Base-by-base conservation (phyloP, 2,329 filamentous ascomycete species). In the Daldinia sp. region DNA sequence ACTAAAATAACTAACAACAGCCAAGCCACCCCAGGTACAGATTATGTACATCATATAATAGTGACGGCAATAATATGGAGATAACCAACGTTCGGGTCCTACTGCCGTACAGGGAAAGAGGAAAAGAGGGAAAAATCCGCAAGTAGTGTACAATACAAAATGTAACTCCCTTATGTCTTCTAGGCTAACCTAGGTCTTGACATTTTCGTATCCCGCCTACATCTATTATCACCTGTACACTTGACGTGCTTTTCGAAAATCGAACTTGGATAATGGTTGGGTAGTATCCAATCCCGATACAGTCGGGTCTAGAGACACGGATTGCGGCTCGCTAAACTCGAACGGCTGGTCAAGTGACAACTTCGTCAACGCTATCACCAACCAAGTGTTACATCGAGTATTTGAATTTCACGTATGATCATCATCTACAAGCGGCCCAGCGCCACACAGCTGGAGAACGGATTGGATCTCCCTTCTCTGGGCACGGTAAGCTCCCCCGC, bases 401-500 rank as follows among this genome's bases (percentile, higher is more conserved):
- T 67, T 67, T 67, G 64, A 67, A 47, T 64, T 67, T 62, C 47
- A 35, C 35, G 52, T 56, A 57, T 55, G 27, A 64, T 58, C 54
- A 61, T 61, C 51, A 61, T 61, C 63, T 66, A 43, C 52, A 45
- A 61, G 35, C 25, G 52, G 60, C 10, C 45, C 45, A 30, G 45
- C 27, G n/a, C 41, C 52, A 55, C 17, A n/a, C 29, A 59, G 35
- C 58, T 64, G 53, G 43, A 32, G 57, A n/a, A 61, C 19, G 19
- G 48, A 55, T 61, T 65, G 54, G 50, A 65, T 57, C 55, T 66
- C 45, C 45, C 47, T 43, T 32, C 29, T 39, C 60, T 60, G 37
- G 57, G 60, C 57, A 55, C 60, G 63, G 63, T 60, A 63, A 54
- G 45, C 53, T 48, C 56, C 64, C 60, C 64, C 60, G 64, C 49